Conservation (phyloP, 2,329 filamentous ascomycete genomes). For the Fusarium penzigii region DNA sequence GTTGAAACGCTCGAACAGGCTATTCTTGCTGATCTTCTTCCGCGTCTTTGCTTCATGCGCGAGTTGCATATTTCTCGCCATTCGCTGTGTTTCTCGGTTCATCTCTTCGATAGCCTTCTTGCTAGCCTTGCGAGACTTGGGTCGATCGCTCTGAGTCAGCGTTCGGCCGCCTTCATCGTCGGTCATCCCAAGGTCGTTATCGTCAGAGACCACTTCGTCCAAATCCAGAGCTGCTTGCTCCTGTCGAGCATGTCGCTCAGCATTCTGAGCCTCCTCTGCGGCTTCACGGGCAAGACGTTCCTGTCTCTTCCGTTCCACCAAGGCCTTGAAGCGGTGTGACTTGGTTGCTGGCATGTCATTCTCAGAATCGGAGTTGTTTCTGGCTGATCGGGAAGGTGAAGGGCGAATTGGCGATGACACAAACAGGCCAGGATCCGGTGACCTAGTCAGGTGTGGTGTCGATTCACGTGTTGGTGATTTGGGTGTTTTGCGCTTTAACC, state of each 20-base stretch:
- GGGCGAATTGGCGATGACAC: constrained; percentile 51
- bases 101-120: constrained; percentile 96
- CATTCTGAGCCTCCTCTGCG: constrained; percentile 50
- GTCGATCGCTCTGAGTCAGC: constrained; percentile 68
- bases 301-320: constrained; percentile 72
- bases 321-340: constrained; percentile 66
- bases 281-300: constrained; percentile 70
- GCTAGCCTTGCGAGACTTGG: constrained; percentile 76
- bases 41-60: constrained; percentile 86
- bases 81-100: constrained; percentile 88
- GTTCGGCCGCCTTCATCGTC: constrained; percentile 65
- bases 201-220: constrained; percentile 37
- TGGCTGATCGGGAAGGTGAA: constrained; percentile 31
- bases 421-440: constrained; percentile 51
- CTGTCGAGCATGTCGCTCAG: constrained; percentile 43
- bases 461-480: constrained; percentile 34
- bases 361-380: constrained; percentile 45
- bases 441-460: constrained; percentile 24
- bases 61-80: constrained; percentile 87
- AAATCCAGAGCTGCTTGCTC: constrained; percentile 38
- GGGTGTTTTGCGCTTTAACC: constrained; percentile 38
- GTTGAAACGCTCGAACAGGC: constrained; percentile 83
- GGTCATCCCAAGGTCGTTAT: constrained; percentile 52
- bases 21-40: constrained; percentile 84
- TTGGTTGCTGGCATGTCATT: constrained; percentile 48